These are phyloP conservation scores for Priceomyces medius DNA, from an alignment of 805 yeast genomes.

Conservation along the genomic window DNA sequence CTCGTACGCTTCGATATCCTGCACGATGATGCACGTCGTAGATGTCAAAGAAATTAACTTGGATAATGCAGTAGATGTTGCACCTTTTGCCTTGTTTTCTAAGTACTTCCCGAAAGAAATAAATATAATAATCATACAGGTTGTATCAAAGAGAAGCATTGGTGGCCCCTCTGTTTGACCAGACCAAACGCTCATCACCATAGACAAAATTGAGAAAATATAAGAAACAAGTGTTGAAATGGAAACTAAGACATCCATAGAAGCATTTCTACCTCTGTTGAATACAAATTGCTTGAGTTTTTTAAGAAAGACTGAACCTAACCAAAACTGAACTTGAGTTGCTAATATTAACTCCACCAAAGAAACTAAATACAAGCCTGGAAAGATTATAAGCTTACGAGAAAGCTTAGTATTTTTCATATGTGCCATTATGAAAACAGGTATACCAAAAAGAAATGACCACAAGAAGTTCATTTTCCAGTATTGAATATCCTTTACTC, in stretches of 20 bases:
- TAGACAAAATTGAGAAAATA: constrained; percentile 65
- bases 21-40: constrained; percentile 63
- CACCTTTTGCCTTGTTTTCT: constrained; percentile 91
- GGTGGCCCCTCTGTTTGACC: constrained; percentile 51
- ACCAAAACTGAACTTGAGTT: constrained; percentile 57
- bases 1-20: constrained; percentile 32
- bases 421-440: constrained; percentile 55
- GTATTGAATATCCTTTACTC: constrained; percentile 65
- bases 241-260: constrained; percentile 90
- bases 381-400: constrained; percentile 37
- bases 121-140: constrained; percentile 79
- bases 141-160: constrained; percentile 77
- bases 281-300: constrained; percentile 64
- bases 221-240: constrained; percentile 81
- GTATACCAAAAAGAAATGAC: constrained; percentile 57
- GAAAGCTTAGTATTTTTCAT: constrained; percentile 38
- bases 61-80: constrained; percentile 86
- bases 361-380: constrained; percentile 67
- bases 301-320: constrained; percentile 68
- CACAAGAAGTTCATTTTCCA: constrained; percentile 63
- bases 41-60: constrained; percentile 80
- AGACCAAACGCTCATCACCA: constrained; percentile 47
- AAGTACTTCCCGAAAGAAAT: constrained; percentile 88
- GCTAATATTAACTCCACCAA: constrained; percentile 58
- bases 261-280: constrained; percentile 59